Conservation (phyloP, 75 land plant genomes). For the Ceratopteris richardii region DNA sequence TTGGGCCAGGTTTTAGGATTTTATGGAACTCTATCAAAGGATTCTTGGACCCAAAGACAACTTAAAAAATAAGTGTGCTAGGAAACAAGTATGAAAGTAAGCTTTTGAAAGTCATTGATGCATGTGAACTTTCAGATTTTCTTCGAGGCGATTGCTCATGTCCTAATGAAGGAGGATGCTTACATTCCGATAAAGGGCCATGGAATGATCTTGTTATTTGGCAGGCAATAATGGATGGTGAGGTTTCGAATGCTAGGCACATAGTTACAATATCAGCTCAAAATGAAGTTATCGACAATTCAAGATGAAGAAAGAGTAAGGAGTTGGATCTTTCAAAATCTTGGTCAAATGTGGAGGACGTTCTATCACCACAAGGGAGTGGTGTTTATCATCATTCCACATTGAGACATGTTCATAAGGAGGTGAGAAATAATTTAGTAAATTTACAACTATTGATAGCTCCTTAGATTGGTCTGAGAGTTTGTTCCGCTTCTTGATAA, state of each 20-base stretch:
- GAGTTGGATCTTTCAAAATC: conserved; percentile 45
- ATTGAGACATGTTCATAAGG: conserved; percentile 57
- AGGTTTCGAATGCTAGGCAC: too few species aligned
- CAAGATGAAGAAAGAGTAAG: conserved; percentile 29
- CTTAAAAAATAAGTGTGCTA: conserved; percentile 61
- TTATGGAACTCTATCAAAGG: too few species aligned
- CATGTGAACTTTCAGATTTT: conserved; percentile 76
- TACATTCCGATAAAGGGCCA: conserved; percentile 71
- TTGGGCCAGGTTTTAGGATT: too few species aligned
- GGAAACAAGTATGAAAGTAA: too few species aligned
- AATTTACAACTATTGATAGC: too few species aligned
- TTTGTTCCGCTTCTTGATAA: neutral
- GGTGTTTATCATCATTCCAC: conserved; percentile 2
- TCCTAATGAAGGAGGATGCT: conserved; percentile 57
- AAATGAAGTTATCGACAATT: conserved; percentile 49
- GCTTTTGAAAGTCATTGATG: conserved; percentile 67
- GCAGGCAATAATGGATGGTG: conserved; percentile 66
- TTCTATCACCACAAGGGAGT: conserved; percentile 20
- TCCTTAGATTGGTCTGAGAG: too few species aligned
- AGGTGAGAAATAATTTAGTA: too few species aligned
- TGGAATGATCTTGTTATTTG: conserved; percentile 72
- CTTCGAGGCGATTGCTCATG: conserved; percentile 69
- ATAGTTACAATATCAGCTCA: too few species aligned
- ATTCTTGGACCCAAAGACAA: conserved; percentile 70
- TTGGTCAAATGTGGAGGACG: conserved; percentile 35